Evolutionary conservation across 768 basidiomycete genomes (phyloP), one percentile per base, ranked within the genome.

Genomic region (Auriscalpium orientale): DNA sequence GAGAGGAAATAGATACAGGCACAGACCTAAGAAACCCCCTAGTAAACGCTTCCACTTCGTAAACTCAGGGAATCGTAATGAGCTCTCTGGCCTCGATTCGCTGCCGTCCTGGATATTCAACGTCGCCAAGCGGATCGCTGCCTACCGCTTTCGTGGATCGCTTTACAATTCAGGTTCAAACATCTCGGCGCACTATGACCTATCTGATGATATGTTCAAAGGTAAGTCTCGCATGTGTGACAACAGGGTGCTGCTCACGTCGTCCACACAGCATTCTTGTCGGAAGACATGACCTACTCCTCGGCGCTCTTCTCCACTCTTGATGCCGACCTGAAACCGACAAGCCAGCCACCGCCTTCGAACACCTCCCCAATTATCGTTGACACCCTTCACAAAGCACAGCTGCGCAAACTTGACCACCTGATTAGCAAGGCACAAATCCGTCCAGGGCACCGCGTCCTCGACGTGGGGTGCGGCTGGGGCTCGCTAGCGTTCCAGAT

Each of bases 401-500:
- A 79, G 62, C 55, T 68, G 21, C 69, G 70, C 40, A 80, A 80
- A 58, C 58, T 80, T 9, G 65, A 60, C 35, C 68, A 73, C 58
- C 71, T 78, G 55, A 70, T 78, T 55, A 57, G 63, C 15, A 73
- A 76, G 58, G 76, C 78, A 7, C 68, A 75, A 34, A 68, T 79
- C 51, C 57, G 62, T 28, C 62, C 69, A 4, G 77, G 76, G 0
- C 71, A 77, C 53, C 67, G 76, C 20, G 70, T 79, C 8, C 66
- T 80, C 6, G 78, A 80, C 66, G 74, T 79, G 51, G 79, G 79
- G 5, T 71, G 71, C 28, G 79, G 79, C 8, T 79, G 79, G 79
- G 78, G 78, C 3, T 70, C 70, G 49, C 61, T 80, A 35, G 74
- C 78, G 2, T 74, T 80, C 45, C 58, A 59, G 1, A 58, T 65